Evolutionary conservation across 139 green algal species (phyloP), one percentile per base, ranked within the genome.

Genomic region (Ettlia oleoabundans): DNA sequence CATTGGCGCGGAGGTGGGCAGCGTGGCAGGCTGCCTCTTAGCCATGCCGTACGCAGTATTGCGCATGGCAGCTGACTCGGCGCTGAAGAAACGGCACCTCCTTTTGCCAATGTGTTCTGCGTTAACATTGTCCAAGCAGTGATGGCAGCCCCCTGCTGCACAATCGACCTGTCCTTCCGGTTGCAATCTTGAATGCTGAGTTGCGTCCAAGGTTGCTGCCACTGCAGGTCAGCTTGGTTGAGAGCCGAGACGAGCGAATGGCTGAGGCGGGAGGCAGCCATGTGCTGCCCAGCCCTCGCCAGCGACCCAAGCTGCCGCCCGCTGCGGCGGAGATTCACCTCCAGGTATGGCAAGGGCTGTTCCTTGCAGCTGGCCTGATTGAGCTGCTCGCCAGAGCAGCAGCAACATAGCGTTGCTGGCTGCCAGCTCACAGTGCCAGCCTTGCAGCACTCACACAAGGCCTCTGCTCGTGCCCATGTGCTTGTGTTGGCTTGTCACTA

Each of bases 301-400:
- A 64, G 2, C 73, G 73, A 3, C 18, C 73, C 22, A 68, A 64
- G 73, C 52, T 86, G 41, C 81, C 83, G 3, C 41, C 72, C 10
- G 62, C 90, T 3, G 75, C 85, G 30, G 88, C 75, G 4, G 91
- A 94, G 64, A 78, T 92, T 3, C 83, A 92, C 72, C 18, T 93
- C 61, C 87, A 93, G 87, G 88, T 92, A 2, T 53, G 61, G 4
- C n/a, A 3, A 1, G 4, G 15, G 33, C 22, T 67, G 61, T 38
- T 67, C 3, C 28, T 43, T 10, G 28, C 64, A 40, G 26, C 64
- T 51, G 4, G 6, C 33, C 47, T 24, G 64, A 8, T 58, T 58
- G 47, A 58, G 13, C 47, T 24, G 15, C 15, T 15, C 10, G 47
- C 15, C 13, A 58, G 47, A 58, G 47, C 47, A 15, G 47, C 15